Percentiles rank a stretch among this genome's conserved stretches.
phyloP scores from a whole-genome alignment of 192 early-diverging fungal species.

The Entrophospora sp. region DNA sequence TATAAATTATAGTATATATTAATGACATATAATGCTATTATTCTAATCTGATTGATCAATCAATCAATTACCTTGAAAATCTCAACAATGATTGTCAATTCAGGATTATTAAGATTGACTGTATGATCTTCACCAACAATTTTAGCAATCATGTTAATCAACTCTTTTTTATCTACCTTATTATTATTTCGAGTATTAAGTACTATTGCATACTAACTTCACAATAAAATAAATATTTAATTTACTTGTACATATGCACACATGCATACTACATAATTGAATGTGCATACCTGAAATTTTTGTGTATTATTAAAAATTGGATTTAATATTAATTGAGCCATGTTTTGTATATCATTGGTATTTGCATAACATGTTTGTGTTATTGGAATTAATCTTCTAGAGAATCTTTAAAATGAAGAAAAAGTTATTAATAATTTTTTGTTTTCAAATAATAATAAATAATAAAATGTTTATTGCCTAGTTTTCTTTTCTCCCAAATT shows the following conservation, averaged over 20 bases:
- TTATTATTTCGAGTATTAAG: constrained; percentile 51
- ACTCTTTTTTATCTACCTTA: constrained; percentile 38
- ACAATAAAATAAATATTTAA: background rate
- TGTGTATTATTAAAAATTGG: constrained; percentile 35
- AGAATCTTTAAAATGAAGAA: constrained; percentile 27
- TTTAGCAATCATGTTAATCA: constrained; percentile 39
- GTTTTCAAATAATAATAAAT: background rate
- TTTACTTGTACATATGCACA: background rate
- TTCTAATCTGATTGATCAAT: background rate
- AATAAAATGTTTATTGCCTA: constrained; percentile 20
- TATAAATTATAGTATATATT: background rate
- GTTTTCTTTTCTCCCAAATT: constrained; percentile 30
- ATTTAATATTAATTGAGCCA: constrained; percentile 31
- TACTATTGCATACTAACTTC: constrained; percentile 42
- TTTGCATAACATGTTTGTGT: constrained; percentile 40
- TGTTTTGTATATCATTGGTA: constrained; percentile 36
- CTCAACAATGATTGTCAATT: constrained; percentile 48
- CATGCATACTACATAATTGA: background rate
- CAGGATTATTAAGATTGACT: constrained; percentile 46
- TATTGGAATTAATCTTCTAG: constrained; percentile 45
- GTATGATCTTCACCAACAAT: constrained; percentile 41
- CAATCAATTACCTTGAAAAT: constrained; percentile 38
- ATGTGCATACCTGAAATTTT: background rate
- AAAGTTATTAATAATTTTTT: background rate
- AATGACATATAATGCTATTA: background rate